These are phyloP conservation scores for Saccharomyces eubayanus DNA, from an alignment of 805 yeast genomes.

Conservation along the genomic window DNA sequence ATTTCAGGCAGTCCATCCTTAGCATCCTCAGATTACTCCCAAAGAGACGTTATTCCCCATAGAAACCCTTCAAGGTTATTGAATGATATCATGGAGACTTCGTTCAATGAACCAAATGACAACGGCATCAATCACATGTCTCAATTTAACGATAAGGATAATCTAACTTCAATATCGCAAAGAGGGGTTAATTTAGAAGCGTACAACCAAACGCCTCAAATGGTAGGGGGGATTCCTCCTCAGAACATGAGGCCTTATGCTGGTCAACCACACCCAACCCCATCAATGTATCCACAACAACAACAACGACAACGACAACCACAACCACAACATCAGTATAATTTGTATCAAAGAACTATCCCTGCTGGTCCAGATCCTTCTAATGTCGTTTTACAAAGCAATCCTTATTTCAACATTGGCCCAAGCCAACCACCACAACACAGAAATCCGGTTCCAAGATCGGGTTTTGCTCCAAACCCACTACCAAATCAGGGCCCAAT, in stretches of 20 bases:
- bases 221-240: slow-evolving; percentile 8
- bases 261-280: slow-evolving; percentile 19
- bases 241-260: background rate
- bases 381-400: slow-evolving; percentile 38
- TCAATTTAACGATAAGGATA: slow-evolving; percentile 30
- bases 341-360: slow-evolving; percentile 4
- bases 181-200: slow-evolving; percentile 60
- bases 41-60: slow-evolving; percentile 9
- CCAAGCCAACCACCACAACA: slow-evolving; percentile 1
- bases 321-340: slow-evolving; percentile 13
- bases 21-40: slow-evolving; percentile 18
- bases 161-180: slow-evolving; percentile 73
- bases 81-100: slow-evolving; percentile 21
- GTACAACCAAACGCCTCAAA: slow-evolving; percentile 17
- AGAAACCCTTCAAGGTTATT: slow-evolving; percentile 16
- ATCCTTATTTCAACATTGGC: slow-evolving; percentile 38
- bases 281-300: slow-evolving; percentile 9
- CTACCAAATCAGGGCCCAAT: slow-evolving; percentile 3
- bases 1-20: slow-evolving; percentile 9
- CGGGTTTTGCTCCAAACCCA: slow-evolving; percentile 4
- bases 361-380: slow-evolving; percentile 28
- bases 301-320: slow-evolving; percentile 16
- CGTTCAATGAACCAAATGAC: slow-evolving; percentile 9
- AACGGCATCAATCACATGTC: background rate
- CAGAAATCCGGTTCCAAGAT: background rate